These are phyloP conservation scores for Rhodamnia argentea DNA, from an alignment of 345 rosid species.

Conservation along the genomic window DNA sequence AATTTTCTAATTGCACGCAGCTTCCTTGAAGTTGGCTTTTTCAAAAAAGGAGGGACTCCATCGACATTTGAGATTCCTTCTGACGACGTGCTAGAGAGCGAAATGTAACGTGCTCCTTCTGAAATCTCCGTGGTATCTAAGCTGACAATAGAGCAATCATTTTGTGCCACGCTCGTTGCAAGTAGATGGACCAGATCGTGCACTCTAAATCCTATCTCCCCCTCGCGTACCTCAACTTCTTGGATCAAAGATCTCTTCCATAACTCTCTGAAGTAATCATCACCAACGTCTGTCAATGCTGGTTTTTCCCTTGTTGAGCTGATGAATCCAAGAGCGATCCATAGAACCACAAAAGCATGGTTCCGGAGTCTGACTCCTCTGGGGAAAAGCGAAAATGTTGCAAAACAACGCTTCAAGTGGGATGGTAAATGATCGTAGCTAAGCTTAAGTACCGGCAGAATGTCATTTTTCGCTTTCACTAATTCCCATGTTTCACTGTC, in stretches of 20 bases:
- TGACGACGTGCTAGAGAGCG: accelerated
- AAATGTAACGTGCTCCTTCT: not conserved
- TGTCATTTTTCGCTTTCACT: accelerated
- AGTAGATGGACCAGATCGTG: not conserved
- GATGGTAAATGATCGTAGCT: not conserved
- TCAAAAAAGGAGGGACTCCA: not conserved
- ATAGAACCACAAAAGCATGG: accelerated
- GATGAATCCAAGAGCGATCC: not conserved
- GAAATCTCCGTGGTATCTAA: not conserved
- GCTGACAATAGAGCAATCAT: not conserved
- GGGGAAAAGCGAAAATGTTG: accelerated
- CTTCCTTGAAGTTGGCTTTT: not conserved
- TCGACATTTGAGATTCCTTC: not conserved
- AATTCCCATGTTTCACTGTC: not conserved
- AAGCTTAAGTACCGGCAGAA: not conserved
- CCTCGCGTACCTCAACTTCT: accelerated
- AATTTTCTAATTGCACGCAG: accelerated
- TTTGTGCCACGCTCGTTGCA: not conserved
- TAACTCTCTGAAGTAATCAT: not conserved
- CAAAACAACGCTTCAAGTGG: not conserved
- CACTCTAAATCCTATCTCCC: accelerated
- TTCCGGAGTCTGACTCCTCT: too few relatives aligned
- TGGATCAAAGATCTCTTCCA: not conserved
- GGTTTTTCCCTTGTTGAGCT: not conserved
- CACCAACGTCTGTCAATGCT: not conserved